Percentiles rank a stretch among this genome's conserved stretches.
Conservation (phyloP, 768 basidiomycete species). For the Xerocomellus intermedius region DNA sequence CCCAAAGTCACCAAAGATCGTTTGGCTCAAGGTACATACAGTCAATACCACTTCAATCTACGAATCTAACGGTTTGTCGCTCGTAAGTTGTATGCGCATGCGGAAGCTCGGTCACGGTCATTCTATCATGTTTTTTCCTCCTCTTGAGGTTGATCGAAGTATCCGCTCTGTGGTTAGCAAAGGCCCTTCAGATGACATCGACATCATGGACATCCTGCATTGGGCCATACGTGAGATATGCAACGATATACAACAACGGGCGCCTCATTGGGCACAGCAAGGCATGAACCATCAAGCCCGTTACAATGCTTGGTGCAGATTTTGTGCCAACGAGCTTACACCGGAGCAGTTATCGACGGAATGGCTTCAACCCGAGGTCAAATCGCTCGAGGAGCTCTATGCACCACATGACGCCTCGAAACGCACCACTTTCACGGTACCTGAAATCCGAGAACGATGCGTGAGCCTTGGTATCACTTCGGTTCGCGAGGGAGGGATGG, state of each 20-base stretch:
- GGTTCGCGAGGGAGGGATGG: slow-evolving; percentile 25
- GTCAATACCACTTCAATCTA: too few relatives aligned
- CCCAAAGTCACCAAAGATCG: slow-evolving; percentile 46
- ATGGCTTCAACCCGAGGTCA: slow-evolving; percentile 44
- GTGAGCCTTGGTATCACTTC: slow-evolving; percentile 26
- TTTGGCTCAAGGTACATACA: slow-evolving; percentile 39
- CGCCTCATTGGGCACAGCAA: slow-evolving; percentile 12
- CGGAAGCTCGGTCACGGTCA: slow-evolving; percentile 37
- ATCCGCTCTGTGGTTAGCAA: slow-evolving; percentile 12
- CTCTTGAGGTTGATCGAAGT: slow-evolving; percentile 12
- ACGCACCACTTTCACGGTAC: background rate
- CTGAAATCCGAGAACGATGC: slow-evolving; percentile 28
- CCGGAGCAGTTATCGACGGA: slow-evolving; percentile 1
- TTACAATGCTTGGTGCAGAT: slow-evolving; percentile 16
- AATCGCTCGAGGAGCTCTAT: slow-evolving; percentile 37
- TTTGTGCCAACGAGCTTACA: slow-evolving; percentile 7
- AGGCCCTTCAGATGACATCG: background rate
- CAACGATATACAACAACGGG: too few relatives aligned
- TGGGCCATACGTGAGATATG: slow-evolving; percentile 40
- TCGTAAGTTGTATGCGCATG: slow-evolving; percentile 49
- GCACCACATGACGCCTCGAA: slow-evolving; percentile 7
- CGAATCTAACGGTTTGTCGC: background rate
- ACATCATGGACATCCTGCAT: slow-evolving; percentile 38
- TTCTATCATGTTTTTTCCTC: too few relatives aligned
- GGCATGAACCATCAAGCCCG: slow-evolving; percentile 36